Percentiles rank a stretch among this genome's conserved stretches.
Evolutionary conservation across 2,329 filamentous ascomycete genomes (phyloP).

Genomic region (Sodiomyces alkalinus): DNA sequence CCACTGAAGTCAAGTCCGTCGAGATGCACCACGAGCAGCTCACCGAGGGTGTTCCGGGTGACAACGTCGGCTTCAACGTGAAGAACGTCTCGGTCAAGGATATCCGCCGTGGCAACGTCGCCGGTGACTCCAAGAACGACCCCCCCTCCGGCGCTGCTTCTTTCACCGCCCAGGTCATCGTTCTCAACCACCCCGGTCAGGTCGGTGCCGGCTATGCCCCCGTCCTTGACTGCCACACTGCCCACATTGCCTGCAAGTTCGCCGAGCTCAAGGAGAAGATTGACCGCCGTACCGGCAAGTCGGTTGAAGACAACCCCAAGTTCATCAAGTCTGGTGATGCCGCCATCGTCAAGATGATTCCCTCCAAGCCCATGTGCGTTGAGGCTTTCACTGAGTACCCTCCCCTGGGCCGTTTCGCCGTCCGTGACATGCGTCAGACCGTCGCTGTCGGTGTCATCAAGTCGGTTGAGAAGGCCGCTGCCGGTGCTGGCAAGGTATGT

Average conservation of each 20-base stretch:
- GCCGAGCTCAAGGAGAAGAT: constrained; percentile 99
- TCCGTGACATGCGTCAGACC: constrained; percentile 94
- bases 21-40: constrained; percentile 99
- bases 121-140: constrained; percentile 99
- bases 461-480: constrained; percentile 53
- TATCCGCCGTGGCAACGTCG: constrained; percentile 99
- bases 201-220: constrained; percentile 98
- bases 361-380: constrained; percentile 99
- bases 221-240: constrained; percentile 99
- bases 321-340: constrained; percentile 99
- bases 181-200: constrained; percentile 99
- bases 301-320: constrained; percentile 82
- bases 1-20: constrained; percentile 99
- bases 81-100: constrained; percentile 99
- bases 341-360: constrained; percentile 99
- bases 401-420: constrained; percentile 98
- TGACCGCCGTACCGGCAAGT: constrained; percentile 99
- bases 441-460: constrained; percentile 95
- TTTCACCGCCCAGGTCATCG: constrained; percentile 99
- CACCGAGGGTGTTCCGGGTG: constrained; percentile 82
- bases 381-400: constrained; percentile 99
- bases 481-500: constrained; percentile 40
- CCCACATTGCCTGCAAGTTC: constrained; percentile 99
- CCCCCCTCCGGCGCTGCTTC: constrained; percentile 75
- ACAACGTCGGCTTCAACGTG: constrained; percentile 99